These are phyloP conservation scores for Penicillium oxalicum DNA, from an alignment of 2,329 filamentous ascomycete species.

Conservation along the genomic window DNA sequence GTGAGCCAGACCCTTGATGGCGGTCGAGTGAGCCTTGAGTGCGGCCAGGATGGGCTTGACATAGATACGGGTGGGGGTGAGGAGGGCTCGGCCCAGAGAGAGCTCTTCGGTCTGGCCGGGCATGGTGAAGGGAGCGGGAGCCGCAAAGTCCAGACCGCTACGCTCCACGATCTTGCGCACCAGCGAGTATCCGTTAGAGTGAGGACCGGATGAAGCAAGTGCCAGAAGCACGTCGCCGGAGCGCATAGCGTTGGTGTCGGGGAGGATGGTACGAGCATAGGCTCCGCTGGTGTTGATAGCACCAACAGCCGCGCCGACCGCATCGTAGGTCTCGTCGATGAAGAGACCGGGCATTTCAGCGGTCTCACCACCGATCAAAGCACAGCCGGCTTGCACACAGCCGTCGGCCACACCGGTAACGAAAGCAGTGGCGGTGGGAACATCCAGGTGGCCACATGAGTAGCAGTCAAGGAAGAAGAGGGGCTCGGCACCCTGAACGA, in stretches of 20 bases:
- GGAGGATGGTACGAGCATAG: constrained; percentile 61
- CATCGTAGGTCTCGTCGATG: constrained; percentile 81
- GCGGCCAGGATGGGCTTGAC: constrained; percentile 72
- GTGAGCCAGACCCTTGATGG: constrained; percentile 86
- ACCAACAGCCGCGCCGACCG: constrained; percentile 82
- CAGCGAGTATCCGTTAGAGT: constrained; percentile 98
- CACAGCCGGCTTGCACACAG: constrained; percentile 77
- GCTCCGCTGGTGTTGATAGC: constrained; percentile 57
- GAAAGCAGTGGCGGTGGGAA: constrained; percentile 73
- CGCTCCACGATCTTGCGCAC: constrained; percentile 79
- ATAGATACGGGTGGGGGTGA: constrained; percentile 91
- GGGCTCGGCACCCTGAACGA: constrained; percentile 91
- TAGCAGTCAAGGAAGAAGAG: constrained; percentile 98
- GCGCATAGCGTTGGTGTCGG: constrained; percentile 67
- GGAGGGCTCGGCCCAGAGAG: constrained; percentile 65
- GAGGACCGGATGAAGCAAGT: constrained; percentile 75
- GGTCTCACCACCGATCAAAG: constrained; percentile 93
- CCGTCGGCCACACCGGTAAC: constrained; percentile 85
- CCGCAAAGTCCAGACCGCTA: constrained; percentile 64
- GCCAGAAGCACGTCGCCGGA: constrained; percentile 81
- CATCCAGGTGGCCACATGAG: constrained; percentile 81
- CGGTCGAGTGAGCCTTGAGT: constrained; percentile 46
- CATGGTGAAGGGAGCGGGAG: constrained; percentile 69
- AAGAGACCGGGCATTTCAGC: constrained; percentile 98
- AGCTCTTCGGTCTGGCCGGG: constrained; percentile 57